Percentiles rank a stretch among this genome's conserved stretches.
These are phyloP conservation scores for Blastomyces emzantsi DNA, from an alignment of 2,329 filamentous ascomycete species.

Conservation along the genomic window DNA sequence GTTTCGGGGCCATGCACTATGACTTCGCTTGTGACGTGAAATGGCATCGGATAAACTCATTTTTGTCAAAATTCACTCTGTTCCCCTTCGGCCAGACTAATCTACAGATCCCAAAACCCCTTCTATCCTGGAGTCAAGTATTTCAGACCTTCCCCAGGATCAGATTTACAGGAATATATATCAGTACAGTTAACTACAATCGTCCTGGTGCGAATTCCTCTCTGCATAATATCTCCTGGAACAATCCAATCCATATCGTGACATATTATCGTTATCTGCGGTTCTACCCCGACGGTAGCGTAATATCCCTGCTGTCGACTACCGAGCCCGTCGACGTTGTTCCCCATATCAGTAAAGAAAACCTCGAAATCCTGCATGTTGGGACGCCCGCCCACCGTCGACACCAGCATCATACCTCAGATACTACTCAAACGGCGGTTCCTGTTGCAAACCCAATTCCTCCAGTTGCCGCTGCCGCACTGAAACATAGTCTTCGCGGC, in stretches of 20 bases:
- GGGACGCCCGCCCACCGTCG: constrained; percentile 25
- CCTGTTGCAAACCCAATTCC: constrained; percentile 27
- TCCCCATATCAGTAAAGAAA: constrained; percentile 66
- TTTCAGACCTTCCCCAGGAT: constrained; percentile 77
- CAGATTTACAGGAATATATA: constrained; percentile 93
- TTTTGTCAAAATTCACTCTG: constrained; percentile 28
- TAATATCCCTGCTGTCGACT: constrained; percentile 71
- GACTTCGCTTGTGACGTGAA: constrained; percentile 56
- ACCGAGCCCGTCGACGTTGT: constrained; percentile 80
- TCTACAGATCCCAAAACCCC: constrained; percentile 32
- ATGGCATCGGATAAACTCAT: constrained; percentile 35
- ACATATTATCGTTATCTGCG: constrained; percentile 97
- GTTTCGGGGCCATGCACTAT: constrained; percentile 78
- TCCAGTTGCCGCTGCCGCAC: constrained; percentile 42
- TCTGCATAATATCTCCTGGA: constrained; percentile 62
- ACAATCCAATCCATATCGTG: constrained; percentile 80
- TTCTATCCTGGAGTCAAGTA: constrained; percentile 54
- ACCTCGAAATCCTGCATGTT: constrained; percentile 41
- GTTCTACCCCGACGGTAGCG: constrained; percentile 83
- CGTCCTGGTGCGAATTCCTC: constrained; percentile 66
- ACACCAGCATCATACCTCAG: constrained; percentile 33
- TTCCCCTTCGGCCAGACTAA: constrained; percentile 31
- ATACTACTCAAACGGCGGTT: constrained; percentile 30
- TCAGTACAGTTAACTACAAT: constrained; percentile 91
- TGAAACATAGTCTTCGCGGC: constrained; percentile 59